Evolutionary conservation across 371 early-diverging fungal species (phyloP).

Genomic region (Zancudomyces culisetae): DNA sequence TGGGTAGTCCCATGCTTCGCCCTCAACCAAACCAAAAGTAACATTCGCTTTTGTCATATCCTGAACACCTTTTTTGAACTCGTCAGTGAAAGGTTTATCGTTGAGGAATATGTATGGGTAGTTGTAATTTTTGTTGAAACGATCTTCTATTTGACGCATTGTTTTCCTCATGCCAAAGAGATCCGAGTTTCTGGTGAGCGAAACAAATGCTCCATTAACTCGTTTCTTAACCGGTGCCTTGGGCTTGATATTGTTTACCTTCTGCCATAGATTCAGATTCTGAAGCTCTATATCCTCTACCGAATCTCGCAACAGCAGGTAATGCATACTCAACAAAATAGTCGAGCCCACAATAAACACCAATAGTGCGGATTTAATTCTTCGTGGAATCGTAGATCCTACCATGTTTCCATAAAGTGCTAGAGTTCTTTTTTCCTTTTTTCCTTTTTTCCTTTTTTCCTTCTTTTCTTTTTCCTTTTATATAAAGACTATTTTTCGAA

Average conservation of each 20-base stretch:
- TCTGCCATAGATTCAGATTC: no score
- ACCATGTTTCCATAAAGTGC: no score
- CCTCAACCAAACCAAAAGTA: conserved; percentile 47
- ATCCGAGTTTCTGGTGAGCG: conserved; percentile 57
- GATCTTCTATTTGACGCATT: conserved; percentile 53
- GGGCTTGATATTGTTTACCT: background rate
- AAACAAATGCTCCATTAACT: conserved; percentile 43
- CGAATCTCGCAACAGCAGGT: no score
- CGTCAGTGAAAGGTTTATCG: conserved; percentile 55
- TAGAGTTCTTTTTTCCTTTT: no score
- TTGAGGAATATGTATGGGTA: conserved; percentile 81
- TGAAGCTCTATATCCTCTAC: no score
- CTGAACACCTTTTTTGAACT: conserved; percentile 41
- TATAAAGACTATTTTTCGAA: no score
- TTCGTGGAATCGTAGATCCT: no score
- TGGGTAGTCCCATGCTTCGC: conserved; percentile 64
- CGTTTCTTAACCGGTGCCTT: conserved; percentile 6
- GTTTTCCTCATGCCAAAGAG: conserved; percentile 40
- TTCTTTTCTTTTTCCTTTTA: no score
- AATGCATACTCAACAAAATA: no score
- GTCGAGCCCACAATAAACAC: no score
- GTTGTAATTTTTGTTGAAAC: conserved; percentile 58
- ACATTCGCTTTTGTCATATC: conserved; percentile 28
- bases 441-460: no score
- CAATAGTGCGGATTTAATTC: no score